phyloP scores from a whole-genome alignment of 352 stramenopile genomes.

The Phytophthora crassamura region DNA sequence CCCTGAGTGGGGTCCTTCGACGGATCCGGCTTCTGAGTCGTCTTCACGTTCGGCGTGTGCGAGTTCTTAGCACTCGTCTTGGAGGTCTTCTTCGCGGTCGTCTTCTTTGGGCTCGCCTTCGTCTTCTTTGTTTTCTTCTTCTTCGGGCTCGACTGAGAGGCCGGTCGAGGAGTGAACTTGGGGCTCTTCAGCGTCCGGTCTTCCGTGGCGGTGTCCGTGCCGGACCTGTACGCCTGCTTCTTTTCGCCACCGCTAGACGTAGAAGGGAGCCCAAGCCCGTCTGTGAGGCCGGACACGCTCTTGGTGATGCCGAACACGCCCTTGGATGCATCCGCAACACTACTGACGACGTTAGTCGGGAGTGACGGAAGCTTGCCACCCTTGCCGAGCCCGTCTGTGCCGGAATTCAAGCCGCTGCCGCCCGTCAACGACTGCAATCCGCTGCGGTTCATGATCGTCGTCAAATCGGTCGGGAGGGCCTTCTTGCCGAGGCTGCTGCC shows the following conservation, averaged over 20 bases:
- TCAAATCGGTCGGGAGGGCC: not conserved
- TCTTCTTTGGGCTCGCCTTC: conserved; percentile 3
- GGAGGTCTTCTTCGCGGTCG: not conserved
- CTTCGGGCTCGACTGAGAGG: not conserved
- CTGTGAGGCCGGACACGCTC: not conserved
- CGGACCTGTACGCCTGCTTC: not conserved
- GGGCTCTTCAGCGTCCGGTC: conserved; percentile 1
- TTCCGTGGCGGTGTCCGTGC: not conserved
- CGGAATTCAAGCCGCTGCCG: too few relatives aligned
- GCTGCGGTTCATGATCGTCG: not conserved
- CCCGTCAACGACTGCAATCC: not conserved
- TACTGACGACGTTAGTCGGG: not conserved
- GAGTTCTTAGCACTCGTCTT: not conserved
- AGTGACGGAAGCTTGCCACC: too few relatives aligned
- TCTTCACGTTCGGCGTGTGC: conserved; percentile 2
- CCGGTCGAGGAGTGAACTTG: too few relatives aligned
- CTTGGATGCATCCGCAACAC: not conserved
- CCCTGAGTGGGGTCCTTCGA: not conserved
- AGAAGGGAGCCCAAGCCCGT: not conserved
- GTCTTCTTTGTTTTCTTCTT: not conserved
- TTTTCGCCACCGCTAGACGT: not conserved
- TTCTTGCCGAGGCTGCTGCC: not conserved
- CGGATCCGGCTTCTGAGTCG: not conserved
- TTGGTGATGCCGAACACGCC: not conserved
- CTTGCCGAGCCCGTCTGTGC: too few relatives aligned